Conservation (phyloP, 2,329 filamentous ascomycete genomes). For the Fusarium nisikadoi region DNA sequence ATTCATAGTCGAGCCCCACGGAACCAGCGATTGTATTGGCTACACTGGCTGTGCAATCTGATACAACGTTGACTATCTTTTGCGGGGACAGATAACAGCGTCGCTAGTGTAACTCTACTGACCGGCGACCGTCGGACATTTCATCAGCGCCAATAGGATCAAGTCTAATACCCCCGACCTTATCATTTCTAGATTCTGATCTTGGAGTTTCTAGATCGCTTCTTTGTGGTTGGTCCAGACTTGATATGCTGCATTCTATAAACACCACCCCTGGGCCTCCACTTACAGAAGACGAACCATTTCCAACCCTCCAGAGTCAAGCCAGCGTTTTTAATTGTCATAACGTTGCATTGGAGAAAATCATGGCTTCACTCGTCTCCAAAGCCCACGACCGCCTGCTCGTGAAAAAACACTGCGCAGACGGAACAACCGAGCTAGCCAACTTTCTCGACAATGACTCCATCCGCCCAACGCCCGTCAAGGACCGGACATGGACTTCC, state of each 20-base stretch:
- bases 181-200: not conserved
- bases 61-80: not conserved
- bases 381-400: not conserved
- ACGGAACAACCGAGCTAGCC: not conserved
- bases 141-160: not conserved
- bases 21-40: not conserved
- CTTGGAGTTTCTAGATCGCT: not conserved
- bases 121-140: not conserved
- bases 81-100: not conserved
- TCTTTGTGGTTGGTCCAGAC: not conserved
- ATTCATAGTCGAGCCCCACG: not conserved
- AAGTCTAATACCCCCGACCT: not conserved
- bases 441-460: conserved; percentile 20
- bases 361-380: not conserved
- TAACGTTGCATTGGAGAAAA: not conserved
- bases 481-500: conserved; percentile 14
- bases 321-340: accelerated
- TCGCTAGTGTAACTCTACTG: not conserved
- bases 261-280: not conserved
- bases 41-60: not conserved
- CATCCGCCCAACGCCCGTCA: conserved; percentile 2
- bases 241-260: not conserved
- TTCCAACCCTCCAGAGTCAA: not conserved
- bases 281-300: not conserved
- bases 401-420: not conserved